Percentiles rank a stretch among this genome's conserved stretches.
Conservation (phyloP, 371 early-diverging fungal genomes). For the Saksenaea vasiformis region DNA sequence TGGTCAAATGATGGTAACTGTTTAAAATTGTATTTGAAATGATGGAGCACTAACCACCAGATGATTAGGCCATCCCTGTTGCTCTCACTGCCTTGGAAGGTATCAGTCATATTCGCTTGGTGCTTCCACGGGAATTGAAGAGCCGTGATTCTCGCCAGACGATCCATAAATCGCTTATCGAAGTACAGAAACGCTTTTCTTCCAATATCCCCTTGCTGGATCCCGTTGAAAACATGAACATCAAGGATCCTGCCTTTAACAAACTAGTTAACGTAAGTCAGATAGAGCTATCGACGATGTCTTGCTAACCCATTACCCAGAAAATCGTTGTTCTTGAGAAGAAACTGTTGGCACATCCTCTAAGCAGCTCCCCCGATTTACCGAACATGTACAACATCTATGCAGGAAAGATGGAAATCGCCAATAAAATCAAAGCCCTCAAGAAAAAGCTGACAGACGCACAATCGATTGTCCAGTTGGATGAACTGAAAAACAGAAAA, state of each 20-base stretch:
- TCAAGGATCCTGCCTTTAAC: constrained; percentile 79
- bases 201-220: constrained; percentile 83
- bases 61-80: constrained; percentile 74
- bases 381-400: constrained; percentile 66
- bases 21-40: background rate
- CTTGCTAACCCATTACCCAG: constrained; percentile 15
- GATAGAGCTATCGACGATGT: background rate
- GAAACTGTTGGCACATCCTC: constrained; percentile 60
- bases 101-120: constrained; percentile 76
- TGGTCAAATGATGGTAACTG: constrained; percentile 63
- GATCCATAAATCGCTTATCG: constrained; percentile 68
- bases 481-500: constrained; percentile 90
- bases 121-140: constrained; percentile 72
- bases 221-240: constrained; percentile 88
- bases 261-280: constrained; percentile 61
- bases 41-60: background rate
- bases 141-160: constrained; percentile 59
- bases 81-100: constrained; percentile 73
- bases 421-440: constrained; percentile 59
- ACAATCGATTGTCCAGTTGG: constrained; percentile 85
- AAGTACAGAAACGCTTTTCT: constrained; percentile 76
- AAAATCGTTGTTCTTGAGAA: constrained; percentile 76
- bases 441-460: constrained; percentile 78
- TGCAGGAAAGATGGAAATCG: constrained; percentile 60
- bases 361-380: constrained; percentile 58